Evolutionary conservation across 1,284 basidiomycete genomes (phyloP), one percentile per base, ranked within the genome.

Genomic region (Leccinum colubrinum): DNA sequence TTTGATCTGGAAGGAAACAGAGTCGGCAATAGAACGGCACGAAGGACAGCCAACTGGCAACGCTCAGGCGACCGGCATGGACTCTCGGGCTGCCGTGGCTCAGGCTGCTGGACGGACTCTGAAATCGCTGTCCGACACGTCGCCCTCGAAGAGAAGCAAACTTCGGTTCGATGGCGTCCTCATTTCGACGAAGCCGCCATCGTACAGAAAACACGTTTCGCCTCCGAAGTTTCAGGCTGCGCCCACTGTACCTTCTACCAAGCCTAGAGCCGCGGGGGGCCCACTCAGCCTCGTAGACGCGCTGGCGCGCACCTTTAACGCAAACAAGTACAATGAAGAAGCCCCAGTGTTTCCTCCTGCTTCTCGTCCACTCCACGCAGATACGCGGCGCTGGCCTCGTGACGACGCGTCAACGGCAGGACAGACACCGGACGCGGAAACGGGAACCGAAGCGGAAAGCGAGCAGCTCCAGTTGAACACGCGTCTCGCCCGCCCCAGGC

Each of bases 271-370:
- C 30, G 52, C 11, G 17, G 15, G 52, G n/a, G 25, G 9, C 12
- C 20, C 17, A 12, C 58, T 64, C 15, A 72, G 59, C 56, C 53
- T 74, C n/a, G 68, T 73, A 30, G 67, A 71, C 35, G 72, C 71
- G 35, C 56, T 72, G 20, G 41, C 67, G 22, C 65, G 52, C 11
- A 72, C 71, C 20, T 72, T 74, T 22, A 25, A 67, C 15, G 72
- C 72, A 4, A 74, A 74, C 55, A 67, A n/a, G 35, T 25, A 71
- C 7, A 15, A 37, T 7, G 63, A 39, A 39, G 37, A 66, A 1
- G 12, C 4, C 0, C 15, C 9, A 27, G 27, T 27, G 15, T 3
- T 15, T 52, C 50, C 22, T 25, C 25, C 20, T n/a, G 22, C 22
- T 27, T 52, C 52, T 2, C 56, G n/a, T 60, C 61, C 5, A 11